A percentile compares a stretch with the other conserved stretches of the same genome.
Evolutionary conservation across 495 filamentous ascomycete genomes (phyloP).

Genomic region (Penicillium odoratum): DNA sequence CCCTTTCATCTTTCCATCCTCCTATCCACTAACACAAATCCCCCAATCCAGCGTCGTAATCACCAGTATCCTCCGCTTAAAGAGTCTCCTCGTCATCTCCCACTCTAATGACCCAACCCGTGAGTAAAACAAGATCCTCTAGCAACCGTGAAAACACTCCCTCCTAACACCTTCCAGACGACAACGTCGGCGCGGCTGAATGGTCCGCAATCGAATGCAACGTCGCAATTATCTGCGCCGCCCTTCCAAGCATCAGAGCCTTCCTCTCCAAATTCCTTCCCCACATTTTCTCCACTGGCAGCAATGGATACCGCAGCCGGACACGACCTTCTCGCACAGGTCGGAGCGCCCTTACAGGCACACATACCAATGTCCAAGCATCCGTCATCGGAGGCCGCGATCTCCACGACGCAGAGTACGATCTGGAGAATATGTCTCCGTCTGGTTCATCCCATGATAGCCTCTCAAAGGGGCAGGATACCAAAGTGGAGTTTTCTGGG

Average conservation of each 20-base stretch:
- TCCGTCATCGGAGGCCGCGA: constrained; percentile 24
- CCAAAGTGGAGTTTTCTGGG: constrained; percentile 9
- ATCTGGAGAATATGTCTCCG: constrained; percentile 20
- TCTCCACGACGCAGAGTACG: constrained; percentile 15
- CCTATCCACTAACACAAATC: constrained; percentile 13
- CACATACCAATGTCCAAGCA: constrained; percentile 25
- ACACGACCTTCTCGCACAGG: constrained; percentile 20
- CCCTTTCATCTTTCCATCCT: neutral
- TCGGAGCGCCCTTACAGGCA: constrained; percentile 21
- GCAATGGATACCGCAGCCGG: constrained; percentile 30
- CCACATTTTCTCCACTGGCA: constrained; percentile 34
- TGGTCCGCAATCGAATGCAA: constrained; percentile 61
- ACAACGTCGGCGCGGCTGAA: constrained; percentile 54
- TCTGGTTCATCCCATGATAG: constrained; percentile 8
- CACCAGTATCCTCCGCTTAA: constrained; percentile 55
- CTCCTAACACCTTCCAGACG: constrained; percentile 26
- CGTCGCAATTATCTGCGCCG: constrained; percentile 58
- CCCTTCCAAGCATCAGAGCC: constrained; percentile 55
- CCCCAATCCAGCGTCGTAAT: constrained; percentile 44
- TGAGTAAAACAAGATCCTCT: constrained; percentile 10
- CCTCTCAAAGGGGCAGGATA: constrained; percentile 8
- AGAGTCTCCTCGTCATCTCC: constrained; percentile 45
- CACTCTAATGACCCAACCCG: constrained; percentile 51
- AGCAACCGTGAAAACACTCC: neutral
- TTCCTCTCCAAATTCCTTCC: constrained; percentile 44